A percentile compares a stretch with the other conserved stretches of the same genome.
phyloP scores from a whole-genome alignment of 1,284 basidiomycete species.

The Pseudozyma hubeiensis region DNA sequence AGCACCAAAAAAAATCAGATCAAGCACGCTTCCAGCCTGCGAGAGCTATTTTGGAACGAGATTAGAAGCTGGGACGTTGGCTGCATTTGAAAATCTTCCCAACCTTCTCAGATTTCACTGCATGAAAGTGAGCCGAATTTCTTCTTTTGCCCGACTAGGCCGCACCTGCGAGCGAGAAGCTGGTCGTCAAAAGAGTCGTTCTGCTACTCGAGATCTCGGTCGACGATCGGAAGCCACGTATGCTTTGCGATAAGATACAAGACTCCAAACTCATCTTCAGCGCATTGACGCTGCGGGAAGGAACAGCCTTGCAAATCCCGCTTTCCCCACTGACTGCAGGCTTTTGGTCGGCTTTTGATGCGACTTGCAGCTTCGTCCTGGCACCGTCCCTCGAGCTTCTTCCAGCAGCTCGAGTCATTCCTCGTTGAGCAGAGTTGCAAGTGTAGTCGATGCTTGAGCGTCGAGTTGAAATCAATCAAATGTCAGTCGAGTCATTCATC shows the following conservation, averaged over 20 bases:
- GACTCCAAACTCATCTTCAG: neutral
- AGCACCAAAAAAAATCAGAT: neutral
- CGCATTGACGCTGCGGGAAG: neutral
- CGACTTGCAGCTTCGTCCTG: neutral
- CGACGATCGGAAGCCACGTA: neutral
- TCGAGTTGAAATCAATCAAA: no score
- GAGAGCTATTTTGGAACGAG: no score
- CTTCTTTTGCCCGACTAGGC: no score
- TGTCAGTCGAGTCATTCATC: no score
- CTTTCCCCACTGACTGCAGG: neutral
- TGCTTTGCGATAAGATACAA: neutral
- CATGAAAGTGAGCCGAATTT: no score
- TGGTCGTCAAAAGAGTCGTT: neutral
- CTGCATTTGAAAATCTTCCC: no score
- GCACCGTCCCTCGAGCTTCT: neutral
- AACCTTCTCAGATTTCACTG: no score
- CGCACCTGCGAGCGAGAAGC: no score
- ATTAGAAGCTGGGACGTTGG: no score
- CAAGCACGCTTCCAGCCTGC: no score
- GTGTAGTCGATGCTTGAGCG: no score
- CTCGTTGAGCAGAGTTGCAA: no score
- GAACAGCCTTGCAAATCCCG: conserved; percentile 11
- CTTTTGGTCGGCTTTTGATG: conserved; percentile 8
- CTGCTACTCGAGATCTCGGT: neutral
- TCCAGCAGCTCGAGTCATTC: conserved; percentile 10